Base-by-base conservation (phyloP, 495 filamentous ascomycete genomes). In the Aspergillus indologenus region DNA sequence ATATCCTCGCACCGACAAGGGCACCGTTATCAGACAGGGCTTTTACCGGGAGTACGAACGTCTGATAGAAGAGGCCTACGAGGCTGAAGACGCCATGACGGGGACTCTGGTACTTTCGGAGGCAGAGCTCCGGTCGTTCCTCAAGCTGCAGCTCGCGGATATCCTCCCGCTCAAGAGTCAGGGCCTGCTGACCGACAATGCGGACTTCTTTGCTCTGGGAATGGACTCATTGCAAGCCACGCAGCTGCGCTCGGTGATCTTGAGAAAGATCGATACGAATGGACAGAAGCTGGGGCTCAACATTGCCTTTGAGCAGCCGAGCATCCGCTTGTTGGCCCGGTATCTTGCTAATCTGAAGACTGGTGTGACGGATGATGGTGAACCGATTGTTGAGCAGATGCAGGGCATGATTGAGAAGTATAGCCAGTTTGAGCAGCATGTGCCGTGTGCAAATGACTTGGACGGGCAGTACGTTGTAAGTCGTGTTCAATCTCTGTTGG, bases 1-100 rank as follows among this genome's bases (percentile, higher is more conserved):
- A 42, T 84, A 83, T 55, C 75, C 80, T 7, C 72, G 70, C 12
- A 82, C 80, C 5, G 83, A 85, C 60, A 85, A 85, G 65, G 81
- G 76, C 50, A 81, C 78, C 1, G 77, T 80, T 45, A 85, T 85
- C 54, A 76, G 84, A 14, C 71, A 79, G 31, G 76, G 80, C 42
- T 78, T 83, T 20, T 83, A 87, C 61, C 65, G 67, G 29, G 65
- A 69, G 2, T 86, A 83, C 54, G 69, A 72, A 6, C 65, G 77
- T 5, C 59, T 79, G 34, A 85, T 85, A 18, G 71, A 83, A 9
- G 57, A 61, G 7, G 64, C 73, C 3, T 87, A 86, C 57, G 67
- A 70, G 53, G 68, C 60, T 47, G 68, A 31, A 40, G 52, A 62
- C 61, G 57, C 15, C 46, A 67, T 61, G 62, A 61, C 49, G 43